Conservation (phyloP, 1,139 yeast genomes). For the Chernovozyma aurita region DNA sequence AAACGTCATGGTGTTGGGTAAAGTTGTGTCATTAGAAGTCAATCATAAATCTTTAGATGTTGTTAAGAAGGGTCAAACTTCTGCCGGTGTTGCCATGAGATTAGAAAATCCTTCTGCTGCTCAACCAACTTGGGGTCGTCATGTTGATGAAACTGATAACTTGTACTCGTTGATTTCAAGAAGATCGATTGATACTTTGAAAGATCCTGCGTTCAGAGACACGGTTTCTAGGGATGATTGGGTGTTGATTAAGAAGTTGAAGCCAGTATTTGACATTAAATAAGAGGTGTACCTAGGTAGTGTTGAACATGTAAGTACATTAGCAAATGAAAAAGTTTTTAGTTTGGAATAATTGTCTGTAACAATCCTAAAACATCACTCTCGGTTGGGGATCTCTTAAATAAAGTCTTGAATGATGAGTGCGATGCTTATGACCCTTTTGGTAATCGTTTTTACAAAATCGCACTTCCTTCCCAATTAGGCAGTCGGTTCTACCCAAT, state of each 20-base stretch:
- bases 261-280: slow-evolving; percentile 79
- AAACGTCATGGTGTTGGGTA: slow-evolving; percentile 72
- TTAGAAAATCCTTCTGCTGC: slow-evolving; percentile 87
- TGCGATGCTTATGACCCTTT: no score
- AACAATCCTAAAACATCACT: no score
- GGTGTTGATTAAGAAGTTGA: slow-evolving; percentile 84
- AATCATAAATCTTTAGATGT: slow-evolving; percentile 79
- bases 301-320: neutral
- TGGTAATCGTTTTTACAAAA: no score
- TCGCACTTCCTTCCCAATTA: slow-evolving; percentile 8
- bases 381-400: no score
- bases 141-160: slow-evolving; percentile 87
- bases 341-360: no score
- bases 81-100: slow-evolving; percentile 98
- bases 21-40: slow-evolving; percentile 84
- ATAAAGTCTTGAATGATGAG: no score
- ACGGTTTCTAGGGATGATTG: slow-evolving; percentile 93
- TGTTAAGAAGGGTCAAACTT: slow-evolving; percentile 91
- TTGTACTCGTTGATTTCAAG: slow-evolving; percentile 85
- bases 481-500: slow-evolving; percentile 15
- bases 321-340: no score
- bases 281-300: slow-evolving; percentile 16
- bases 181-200: slow-evolving; percentile 91
- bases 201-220: slow-evolving; percentile 96
- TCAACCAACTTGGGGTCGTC: slow-evolving; percentile 99